Conservation (phyloP, 441 rosid genomes). For the Macaranga tanarius region DNA sequence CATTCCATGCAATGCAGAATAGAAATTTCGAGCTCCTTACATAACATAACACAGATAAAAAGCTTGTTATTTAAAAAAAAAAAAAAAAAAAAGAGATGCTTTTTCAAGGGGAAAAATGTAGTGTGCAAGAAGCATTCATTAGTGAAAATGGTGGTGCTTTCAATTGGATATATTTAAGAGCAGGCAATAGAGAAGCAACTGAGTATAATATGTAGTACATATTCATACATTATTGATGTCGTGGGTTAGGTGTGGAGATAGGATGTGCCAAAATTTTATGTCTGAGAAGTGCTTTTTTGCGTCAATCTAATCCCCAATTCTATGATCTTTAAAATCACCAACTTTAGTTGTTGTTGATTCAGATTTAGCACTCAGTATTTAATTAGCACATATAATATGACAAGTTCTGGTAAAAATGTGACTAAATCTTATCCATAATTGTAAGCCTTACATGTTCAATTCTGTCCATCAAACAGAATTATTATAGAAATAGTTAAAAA, state of each 20-base stretch:
- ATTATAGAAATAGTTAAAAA: no score
- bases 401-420: background rate
- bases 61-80: background rate
- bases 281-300: background rate
- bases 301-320: background rate
- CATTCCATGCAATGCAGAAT: background rate
- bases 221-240: background rate
- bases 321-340: background rate
- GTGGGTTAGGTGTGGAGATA: slow-evolving; percentile 4
- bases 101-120: background rate
- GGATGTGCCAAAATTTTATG: background rate
- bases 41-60: background rate
- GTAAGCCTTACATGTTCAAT: no score
- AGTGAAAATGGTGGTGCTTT: background rate
- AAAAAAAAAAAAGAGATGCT: background rate
- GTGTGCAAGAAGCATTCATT: slow-evolving; percentile 15
- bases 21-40: background rate
- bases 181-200: background rate
- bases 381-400: no score
- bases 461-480: no score
- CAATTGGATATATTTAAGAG: background rate
- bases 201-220: background rate
- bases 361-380: background rate
- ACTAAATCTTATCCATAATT: slow-evolving; percentile 2
- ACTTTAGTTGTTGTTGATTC: background rate